phyloP scores from a whole-genome alignment of 2,329 filamentous ascomycete genomes.

The Arthrobotrys megalospora region DNA sequence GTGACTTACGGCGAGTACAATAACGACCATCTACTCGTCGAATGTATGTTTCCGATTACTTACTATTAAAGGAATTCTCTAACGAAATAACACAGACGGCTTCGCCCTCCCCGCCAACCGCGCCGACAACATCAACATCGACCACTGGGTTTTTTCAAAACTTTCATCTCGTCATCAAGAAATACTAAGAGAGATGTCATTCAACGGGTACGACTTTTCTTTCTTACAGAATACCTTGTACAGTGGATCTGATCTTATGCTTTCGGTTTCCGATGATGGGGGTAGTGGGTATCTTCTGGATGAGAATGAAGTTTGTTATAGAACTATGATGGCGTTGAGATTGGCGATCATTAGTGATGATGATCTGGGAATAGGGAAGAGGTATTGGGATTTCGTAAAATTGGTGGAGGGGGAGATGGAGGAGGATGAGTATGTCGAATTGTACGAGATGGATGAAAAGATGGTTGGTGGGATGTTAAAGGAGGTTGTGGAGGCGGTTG shows the following conservation, averaged over 20 bases:
- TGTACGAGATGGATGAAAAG: slow-evolving; percentile 31
- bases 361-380: neutral
- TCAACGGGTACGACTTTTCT: slow-evolving; percentile 49
- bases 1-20: slow-evolving; percentile 80
- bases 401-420: slow-evolving; percentile 49
- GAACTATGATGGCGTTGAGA: slow-evolving; percentile 43
- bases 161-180: slow-evolving; percentile 33
- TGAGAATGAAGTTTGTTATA: slow-evolving; percentile 35
- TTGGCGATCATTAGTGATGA: slow-evolving; percentile 33
- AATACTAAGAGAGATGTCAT: slow-evolving; percentile 40
- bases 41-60: slow-evolving; percentile 69
- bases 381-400: slow-evolving; percentile 45
- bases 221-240: slow-evolving; percentile 23
- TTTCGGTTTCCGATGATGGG: slow-evolving; percentile 27
- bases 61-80: neutral
- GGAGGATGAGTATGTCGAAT: slow-evolving; percentile 47
- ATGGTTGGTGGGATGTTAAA: slow-evolving; percentile 14
- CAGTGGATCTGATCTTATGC: slow-evolving; percentile 43
- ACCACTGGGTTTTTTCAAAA: slow-evolving; percentile 41
- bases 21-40: slow-evolving; percentile 80
- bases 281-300: slow-evolving; percentile 40
- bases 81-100: slow-evolving; percentile 33
- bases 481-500: slow-evolving; percentile 6
- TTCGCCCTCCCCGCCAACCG: slow-evolving; percentile 45
- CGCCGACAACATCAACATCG: slow-evolving; percentile 47